Percentiles rank a stretch among this genome's conserved stretches.
These are phyloP conservation scores for Colletotrichum sidae DNA, from an alignment of 2,329 filamentous ascomycete genomes.

Conservation along the genomic window DNA sequence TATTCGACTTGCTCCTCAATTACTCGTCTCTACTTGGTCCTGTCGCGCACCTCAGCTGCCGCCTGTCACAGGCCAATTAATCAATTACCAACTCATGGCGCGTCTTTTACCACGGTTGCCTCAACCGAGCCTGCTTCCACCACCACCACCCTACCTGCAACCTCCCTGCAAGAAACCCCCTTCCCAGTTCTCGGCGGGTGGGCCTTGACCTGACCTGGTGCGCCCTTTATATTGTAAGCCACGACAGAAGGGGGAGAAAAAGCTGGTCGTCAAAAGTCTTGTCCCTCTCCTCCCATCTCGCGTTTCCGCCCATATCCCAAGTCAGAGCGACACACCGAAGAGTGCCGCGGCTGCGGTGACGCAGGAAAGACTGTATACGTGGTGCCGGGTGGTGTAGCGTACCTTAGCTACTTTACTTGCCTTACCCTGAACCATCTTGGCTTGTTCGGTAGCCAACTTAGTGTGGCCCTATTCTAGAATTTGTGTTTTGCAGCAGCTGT, in stretches of 20 bases:
- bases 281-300: constrained; percentile 18
- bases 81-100: not conserved
- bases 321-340: constrained; percentile 11
- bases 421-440: constrained; percentile 24
- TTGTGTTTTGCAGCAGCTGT: too few relatives aligned
- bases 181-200: constrained; percentile 16
- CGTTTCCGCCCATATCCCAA: constrained; percentile 16
- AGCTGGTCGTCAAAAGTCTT: constrained; percentile 12
- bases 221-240: too few relatives aligned
- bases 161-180: constrained; percentile 22
- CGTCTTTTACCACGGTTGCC: constrained; percentile 15
- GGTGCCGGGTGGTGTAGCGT: too few relatives aligned
- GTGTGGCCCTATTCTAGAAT: constrained; percentile 14
- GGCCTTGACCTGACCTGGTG: too few relatives aligned
- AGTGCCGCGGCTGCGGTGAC: too few relatives aligned
- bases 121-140: constrained; percentile 24
- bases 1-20: not conserved
- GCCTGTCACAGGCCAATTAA: constrained; percentile 15
- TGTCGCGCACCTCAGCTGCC: constrained; percentile 15
- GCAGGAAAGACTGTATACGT: too few relatives aligned
- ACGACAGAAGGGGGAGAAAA: not conserved
- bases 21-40: not conserved
- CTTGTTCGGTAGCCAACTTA: constrained; percentile 8
- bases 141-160: constrained; percentile 28
- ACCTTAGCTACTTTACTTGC: constrained; percentile 8